Evolutionary conservation across 2,329 filamentous ascomycete genomes (phyloP).

Genomic region (Verticillium nonalfalfae): DNA sequence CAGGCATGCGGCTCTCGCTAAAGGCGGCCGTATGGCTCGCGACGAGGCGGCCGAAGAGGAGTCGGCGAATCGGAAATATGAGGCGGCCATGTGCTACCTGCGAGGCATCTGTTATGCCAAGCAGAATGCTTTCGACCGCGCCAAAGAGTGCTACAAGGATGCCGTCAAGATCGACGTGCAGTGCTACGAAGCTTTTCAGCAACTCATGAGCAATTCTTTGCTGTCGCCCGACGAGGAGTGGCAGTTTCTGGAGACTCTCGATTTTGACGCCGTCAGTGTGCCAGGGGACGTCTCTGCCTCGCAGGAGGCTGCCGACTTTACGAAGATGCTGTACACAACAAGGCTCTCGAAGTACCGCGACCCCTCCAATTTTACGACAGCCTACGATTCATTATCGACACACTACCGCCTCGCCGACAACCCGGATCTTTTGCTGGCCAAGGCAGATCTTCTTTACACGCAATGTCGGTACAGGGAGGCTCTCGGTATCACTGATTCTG

Average conservation of each 20-base stretch:
- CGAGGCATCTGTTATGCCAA: slow-evolving; percentile 92
- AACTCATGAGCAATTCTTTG: slow-evolving; percentile 93
- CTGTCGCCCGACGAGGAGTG: slow-evolving; percentile 87
- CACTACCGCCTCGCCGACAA: slow-evolving; percentile 87
- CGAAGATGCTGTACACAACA: slow-evolving; percentile 93
- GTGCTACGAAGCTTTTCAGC: slow-evolving; percentile 97
- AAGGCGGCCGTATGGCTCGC: slow-evolving; percentile 15
- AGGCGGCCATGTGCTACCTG: slow-evolving; percentile 96
- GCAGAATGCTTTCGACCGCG: slow-evolving; percentile 93
- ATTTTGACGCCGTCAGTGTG: slow-evolving; percentile 78
- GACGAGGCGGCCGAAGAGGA: slow-evolving; percentile 53
- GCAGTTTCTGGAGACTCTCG: slow-evolving; percentile 78
- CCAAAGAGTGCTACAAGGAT: slow-evolving; percentile 98
- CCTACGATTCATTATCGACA: slow-evolving; percentile 84
- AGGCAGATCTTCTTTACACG: slow-evolving; percentile 87
- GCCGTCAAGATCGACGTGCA: slow-evolving; percentile 95
- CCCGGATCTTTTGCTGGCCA: slow-evolving; percentile 82
- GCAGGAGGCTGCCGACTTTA: slow-evolving; percentile 89
- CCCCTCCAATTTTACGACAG: slow-evolving; percentile 72
- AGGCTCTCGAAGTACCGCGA: slow-evolving; percentile 93
- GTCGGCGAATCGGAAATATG: slow-evolving; percentile 71
- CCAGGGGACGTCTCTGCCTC: slow-evolving; percentile 58
- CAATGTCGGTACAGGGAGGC: slow-evolving; percentile 91
- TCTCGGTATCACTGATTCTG: slow-evolving; percentile 72
- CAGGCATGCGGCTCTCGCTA: slow-evolving; percentile 25